phyloP scores from a whole-genome alignment of 345 rosid genomes.

The Populus tremula region DNA sequence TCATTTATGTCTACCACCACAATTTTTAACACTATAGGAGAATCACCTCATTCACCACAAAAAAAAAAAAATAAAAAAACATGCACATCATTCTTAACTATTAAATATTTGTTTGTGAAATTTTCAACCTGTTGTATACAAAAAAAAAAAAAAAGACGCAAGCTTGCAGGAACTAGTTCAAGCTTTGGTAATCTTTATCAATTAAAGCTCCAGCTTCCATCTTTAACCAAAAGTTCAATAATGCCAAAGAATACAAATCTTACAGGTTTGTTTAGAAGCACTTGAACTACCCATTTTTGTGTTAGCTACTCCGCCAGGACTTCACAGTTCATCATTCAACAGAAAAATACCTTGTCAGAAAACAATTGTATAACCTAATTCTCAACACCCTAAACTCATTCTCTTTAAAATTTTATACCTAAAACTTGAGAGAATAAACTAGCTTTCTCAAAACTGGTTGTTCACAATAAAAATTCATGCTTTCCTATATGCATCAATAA shows the following conservation, averaged over 20 bases:
- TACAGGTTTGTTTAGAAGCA: not conserved
- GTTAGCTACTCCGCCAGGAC: not conserved
- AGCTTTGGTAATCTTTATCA: not conserved
- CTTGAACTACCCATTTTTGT: not conserved
- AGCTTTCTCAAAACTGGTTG: not conserved
- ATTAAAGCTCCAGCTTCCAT: not conserved
- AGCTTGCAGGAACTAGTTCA: not conserved
- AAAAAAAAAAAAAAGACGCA: not conserved
- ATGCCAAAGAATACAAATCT: not conserved
- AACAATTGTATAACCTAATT: not conserved
- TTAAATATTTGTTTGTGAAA: not conserved
- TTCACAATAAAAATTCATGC: not conserved
- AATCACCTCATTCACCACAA: not conserved
- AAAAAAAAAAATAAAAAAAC: not conserved
- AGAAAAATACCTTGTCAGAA: not conserved
- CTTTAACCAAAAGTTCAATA: not conserved
- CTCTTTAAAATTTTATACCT: not conserved
- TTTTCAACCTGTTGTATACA: not conserved
- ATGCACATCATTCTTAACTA: not conserved
- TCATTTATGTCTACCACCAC: not conserved
- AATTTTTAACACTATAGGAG: not conserved
- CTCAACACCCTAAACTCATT: not conserved
- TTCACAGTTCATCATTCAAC: not conserved
- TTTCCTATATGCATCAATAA: not conserved
- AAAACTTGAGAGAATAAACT: not conserved